Percentiles rank a stretch among this genome's conserved stretches.
Evolutionary conservation across 768 basidiomycete species (phyloP).

Genomic region (Suillus plorans): DNA sequence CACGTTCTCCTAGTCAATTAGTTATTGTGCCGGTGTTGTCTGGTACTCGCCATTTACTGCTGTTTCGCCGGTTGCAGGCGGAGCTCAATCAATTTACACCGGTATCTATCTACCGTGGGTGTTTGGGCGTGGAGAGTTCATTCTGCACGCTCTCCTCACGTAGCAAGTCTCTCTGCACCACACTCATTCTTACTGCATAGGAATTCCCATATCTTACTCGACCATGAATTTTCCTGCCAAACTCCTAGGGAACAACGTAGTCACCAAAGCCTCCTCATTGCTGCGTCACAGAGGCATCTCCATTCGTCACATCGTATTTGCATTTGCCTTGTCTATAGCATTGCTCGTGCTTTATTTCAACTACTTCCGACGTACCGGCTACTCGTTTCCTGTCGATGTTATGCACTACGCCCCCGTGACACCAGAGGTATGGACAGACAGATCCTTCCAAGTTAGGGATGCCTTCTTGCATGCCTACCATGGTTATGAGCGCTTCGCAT

Average conservation of each 20-base stretch:
- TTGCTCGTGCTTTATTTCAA: constrained; percentile 22
- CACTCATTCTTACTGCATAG: background rate
- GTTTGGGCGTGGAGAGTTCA: background rate
- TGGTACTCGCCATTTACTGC: background rate
- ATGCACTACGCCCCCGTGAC: constrained; percentile 26
- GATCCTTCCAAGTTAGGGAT: constrained; percentile 55
- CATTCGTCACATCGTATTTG: constrained; percentile 23
- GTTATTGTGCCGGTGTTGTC: background rate
- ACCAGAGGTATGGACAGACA: constrained; percentile 45
- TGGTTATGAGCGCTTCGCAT: constrained; percentile 61
- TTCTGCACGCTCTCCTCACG: background rate
- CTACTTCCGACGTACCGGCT: background rate
- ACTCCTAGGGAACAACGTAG: constrained; percentile 1
- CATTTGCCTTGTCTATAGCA: constrained; percentile 12
- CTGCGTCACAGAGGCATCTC: constrained; percentile 19
- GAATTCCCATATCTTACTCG: background rate
- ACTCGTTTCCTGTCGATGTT: constrained; percentile 13
- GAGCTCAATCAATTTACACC: background rate
- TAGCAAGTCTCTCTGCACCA: background rate
- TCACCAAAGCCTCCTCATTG: constrained; percentile 1
- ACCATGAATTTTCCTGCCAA: constrained; percentile 11
- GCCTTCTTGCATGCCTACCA: constrained; percentile 70
- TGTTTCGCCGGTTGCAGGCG: background rate
- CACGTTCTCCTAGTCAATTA: background rate
- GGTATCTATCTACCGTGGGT: background rate